Percentiles rank a stretch among this genome's conserved stretches.
Evolutionary conservation across 129 eudicot genomes (phyloP).

Genomic region (Tagetes erecta): DNA sequence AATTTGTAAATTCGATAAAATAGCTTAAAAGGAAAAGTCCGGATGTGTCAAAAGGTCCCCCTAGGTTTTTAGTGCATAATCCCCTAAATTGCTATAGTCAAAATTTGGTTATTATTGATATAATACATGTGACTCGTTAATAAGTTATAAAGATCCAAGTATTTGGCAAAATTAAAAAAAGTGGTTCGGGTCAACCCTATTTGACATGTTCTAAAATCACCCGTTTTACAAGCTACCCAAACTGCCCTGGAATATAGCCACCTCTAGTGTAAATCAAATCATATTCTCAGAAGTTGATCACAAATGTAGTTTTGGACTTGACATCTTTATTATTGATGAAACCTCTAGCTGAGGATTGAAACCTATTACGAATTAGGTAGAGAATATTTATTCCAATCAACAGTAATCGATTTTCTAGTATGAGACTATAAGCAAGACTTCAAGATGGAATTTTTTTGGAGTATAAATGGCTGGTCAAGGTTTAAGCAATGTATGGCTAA

Average conservation of each 20-base stretch:
- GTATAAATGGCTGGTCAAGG: not conserved
- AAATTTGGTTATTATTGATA: not conserved
- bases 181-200: not conserved
- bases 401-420: slow-evolving; percentile 5
- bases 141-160: not conserved
- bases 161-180: not conserved
- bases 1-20: not conserved
- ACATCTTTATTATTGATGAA: not conserved
- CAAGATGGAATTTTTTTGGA: not conserved
- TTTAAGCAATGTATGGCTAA: not conserved
- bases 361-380: not conserved
- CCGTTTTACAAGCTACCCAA: not conserved
- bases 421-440: not conserved
- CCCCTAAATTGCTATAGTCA: not conserved
- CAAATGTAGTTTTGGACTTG: not conserved
- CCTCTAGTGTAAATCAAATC: not conserved
- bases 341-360: not conserved
- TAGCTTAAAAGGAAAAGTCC: not conserved
- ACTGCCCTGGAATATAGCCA: not conserved
- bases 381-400: not conserved
- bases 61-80: not conserved
- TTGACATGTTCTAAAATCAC: not conserved
- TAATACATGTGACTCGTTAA: not conserved
- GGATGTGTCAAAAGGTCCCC: not conserved
- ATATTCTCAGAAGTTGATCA: not conserved